Evolutionary conservation across 345 rosid genomes (phyloP).

Genomic region (Eucalyptus viminalis): DNA sequence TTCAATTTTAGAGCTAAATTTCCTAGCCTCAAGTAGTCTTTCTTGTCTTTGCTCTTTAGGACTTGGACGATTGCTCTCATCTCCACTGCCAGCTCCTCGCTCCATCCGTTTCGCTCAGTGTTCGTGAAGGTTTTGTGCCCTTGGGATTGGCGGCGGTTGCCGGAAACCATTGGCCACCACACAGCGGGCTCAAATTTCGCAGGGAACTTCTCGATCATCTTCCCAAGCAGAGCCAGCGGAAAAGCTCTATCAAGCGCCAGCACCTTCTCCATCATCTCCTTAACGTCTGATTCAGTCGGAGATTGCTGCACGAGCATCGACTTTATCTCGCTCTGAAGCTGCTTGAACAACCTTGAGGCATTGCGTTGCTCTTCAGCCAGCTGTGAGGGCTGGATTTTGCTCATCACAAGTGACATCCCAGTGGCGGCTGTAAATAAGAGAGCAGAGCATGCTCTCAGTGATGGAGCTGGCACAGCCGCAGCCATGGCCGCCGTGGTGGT

Average conservation of each 20-base stretch:
- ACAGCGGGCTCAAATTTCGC: slow-evolving; percentile 5
- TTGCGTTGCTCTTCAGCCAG: slow-evolving; percentile 31
- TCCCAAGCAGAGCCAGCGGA: slow-evolving; percentile 25
- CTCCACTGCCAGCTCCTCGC: slow-evolving; percentile 11
- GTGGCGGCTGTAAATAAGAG: slow-evolving; percentile 16
- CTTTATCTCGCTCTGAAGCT: slow-evolving; percentile 4
- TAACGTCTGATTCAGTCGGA: slow-evolving; percentile 1
- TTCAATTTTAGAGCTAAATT: slow-evolving; percentile 20
- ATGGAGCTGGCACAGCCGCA: not conserved
- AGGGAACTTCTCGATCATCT: slow-evolving; percentile 24
- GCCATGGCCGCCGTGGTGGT: slow-evolving; percentile 5
- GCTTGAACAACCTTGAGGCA: slow-evolving; percentile 12
- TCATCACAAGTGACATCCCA: slow-evolving; percentile 13
- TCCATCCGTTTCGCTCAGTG: slow-evolving; percentile 12
- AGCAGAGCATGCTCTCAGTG: not conserved
- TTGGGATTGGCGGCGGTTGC: not conserved
- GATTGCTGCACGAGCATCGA: not conserved
- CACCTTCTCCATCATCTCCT: slow-evolving; percentile 4
- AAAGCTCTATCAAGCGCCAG: slow-evolving; percentile 21
- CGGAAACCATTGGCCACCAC: slow-evolving; percentile 12
- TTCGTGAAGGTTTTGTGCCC: too few relatives aligned
- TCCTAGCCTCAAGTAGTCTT: slow-evolving; percentile 31
- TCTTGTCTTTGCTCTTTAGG: slow-evolving; percentile 14
- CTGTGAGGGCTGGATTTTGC: slow-evolving; percentile 32
- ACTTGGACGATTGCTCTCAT: slow-evolving; percentile 25